Conservation (phyloP, 306 rosid species). For the Phaseolus lunatus region DNA sequence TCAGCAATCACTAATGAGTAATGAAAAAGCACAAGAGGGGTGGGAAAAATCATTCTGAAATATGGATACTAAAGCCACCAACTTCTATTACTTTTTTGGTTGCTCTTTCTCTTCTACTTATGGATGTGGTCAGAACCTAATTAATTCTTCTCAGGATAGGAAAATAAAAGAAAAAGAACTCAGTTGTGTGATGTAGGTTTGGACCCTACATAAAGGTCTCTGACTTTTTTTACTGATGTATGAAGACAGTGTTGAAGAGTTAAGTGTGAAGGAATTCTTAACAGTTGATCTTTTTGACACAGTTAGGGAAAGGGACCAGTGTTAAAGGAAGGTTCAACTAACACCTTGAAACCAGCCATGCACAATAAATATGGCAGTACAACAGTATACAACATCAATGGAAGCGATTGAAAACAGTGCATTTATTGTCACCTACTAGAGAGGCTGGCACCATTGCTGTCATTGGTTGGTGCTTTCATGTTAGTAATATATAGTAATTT, state of each 20-base stretch:
- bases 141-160: background rate
- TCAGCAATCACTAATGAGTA: background rate
- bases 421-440: slow-evolving; percentile 42
- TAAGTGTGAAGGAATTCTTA: slow-evolving; percentile 10
- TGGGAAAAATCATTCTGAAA: slow-evolving; percentile 1
- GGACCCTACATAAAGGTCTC: slow-evolving; percentile 1
- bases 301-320: background rate
- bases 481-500: background rate
- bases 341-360: slow-evolving; percentile 43
- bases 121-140: background rate
- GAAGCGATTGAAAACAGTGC: slow-evolving; percentile 36
- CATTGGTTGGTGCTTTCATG: slow-evolving; percentile 23
- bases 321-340: slow-evolving; percentile 53
- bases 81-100: background rate
- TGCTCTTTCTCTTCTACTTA: slow-evolving; percentile 39
- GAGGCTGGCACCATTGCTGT: slow-evolving; percentile 29
- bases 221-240: background rate
- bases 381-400: background rate
- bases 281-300: background rate
- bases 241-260: slow-evolving; percentile 1
- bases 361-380: slow-evolving; percentile 45
- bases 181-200: background rate
- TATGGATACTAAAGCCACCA: slow-evolving; percentile 18
- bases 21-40: background rate
- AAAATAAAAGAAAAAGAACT: background rate